Percentiles rank a stretch among this genome's conserved stretches.
Evolutionary conservation across 176 grass and related monocot species (phyloP).

Genomic region (Carex kokanica): DNA sequence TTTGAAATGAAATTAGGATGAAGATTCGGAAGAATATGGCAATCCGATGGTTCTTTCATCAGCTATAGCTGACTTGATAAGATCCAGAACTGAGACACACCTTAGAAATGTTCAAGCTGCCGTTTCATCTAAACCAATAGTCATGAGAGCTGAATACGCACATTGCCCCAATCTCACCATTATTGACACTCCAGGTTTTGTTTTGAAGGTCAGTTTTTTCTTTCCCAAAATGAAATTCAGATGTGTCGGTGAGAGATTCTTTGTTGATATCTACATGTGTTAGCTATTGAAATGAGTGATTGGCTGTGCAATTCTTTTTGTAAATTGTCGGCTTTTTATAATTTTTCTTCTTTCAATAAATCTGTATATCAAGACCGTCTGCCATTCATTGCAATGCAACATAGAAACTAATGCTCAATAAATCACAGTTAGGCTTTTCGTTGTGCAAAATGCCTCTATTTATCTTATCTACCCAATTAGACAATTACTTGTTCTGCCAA

Average conservation of each 20-base stretch:
- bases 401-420: neutral
- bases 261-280: neutral
- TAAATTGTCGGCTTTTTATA: neutral
- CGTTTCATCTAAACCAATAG: conserved; percentile 90
- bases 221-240: neutral
- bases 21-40: conserved; percentile 97
- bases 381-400: neutral
- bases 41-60: conserved; percentile 56
- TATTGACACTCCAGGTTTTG: conserved; percentile 96
- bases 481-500: neutral
- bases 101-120: conserved; percentile 66
- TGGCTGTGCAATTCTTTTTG: neutral
- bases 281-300: neutral
- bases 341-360: neutral
- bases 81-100: conserved; percentile 77
- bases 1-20: conserved; percentile 49
- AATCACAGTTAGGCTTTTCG: neutral
- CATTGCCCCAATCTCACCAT: conserved; percentile 99
- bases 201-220: conserved; percentile 60
- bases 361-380: neutral
- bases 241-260: neutral
- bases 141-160: conserved; percentile 96
- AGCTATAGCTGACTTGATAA: conserved; percentile 84
- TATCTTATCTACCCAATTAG: neutral
- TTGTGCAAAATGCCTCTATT: neutral